Percentiles rank a stretch among this genome's conserved stretches.
These are phyloP conservation scores for Ascochyta clinopodiicola DNA, from an alignment of 2,329 filamentous ascomycete species.

Conservation along the genomic window DNA sequence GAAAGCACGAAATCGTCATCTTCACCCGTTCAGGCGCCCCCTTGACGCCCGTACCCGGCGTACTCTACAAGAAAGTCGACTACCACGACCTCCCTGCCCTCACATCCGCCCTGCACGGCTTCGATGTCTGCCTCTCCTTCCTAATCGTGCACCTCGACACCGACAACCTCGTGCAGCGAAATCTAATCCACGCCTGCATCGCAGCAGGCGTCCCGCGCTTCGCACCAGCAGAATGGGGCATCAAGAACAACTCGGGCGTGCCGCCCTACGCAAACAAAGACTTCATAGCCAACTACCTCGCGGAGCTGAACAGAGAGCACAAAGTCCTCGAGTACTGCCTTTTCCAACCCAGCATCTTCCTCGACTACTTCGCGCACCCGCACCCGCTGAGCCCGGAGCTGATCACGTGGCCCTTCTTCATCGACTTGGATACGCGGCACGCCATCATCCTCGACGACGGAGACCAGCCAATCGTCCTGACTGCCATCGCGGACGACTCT, in stretches of 20 bases:
- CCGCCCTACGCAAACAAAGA: constrained; percentile 61
- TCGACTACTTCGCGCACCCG: constrained; percentile 63
- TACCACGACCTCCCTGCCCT: constrained; percentile 55
- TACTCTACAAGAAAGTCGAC: constrained; percentile 53
- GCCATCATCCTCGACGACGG: constrained; percentile 42
- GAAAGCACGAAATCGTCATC: constrained; percentile 61
- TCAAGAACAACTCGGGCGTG: constrained; percentile 45
- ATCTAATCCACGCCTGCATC: constrained; percentile 42
- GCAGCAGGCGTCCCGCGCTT: constrained; percentile 39
- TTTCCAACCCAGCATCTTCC: constrained; percentile 63
- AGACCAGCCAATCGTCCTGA: constrained; percentile 34
- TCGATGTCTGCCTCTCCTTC: constrained; percentile 57
- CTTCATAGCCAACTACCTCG: constrained; percentile 58
- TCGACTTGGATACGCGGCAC: constrained; percentile 35
- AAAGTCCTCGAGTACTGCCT: constrained; percentile 62
- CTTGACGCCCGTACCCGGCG: constrained; percentile 24
- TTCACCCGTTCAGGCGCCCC: constrained; percentile 56
- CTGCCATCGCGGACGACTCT: constrained; percentile 34
- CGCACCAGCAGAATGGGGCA: constrained; percentile 41
- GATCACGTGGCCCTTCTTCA: constrained; percentile 43
- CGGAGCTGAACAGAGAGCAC: constrained; percentile 56
- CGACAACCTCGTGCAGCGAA: constrained; percentile 35
- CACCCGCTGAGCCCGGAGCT: constrained; percentile 56
- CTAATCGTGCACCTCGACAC: constrained; percentile 42
- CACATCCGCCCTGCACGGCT: constrained; percentile 50